Conservation (phyloP, 2,329 filamentous ascomycete species). For the Scedosporium apiospermum region DNA sequence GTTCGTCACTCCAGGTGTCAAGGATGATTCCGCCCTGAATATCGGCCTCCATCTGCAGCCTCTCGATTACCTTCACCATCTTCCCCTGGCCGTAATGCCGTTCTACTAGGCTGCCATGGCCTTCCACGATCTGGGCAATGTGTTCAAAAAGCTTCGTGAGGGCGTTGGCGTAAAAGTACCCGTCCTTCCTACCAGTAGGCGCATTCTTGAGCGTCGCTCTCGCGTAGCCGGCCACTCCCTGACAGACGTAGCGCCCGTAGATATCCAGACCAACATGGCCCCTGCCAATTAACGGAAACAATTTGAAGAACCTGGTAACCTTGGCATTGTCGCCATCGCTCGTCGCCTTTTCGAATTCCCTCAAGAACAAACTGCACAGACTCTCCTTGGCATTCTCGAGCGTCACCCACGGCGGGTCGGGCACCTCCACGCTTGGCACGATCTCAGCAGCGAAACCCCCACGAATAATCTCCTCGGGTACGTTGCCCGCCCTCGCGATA, state of each 20-base stretch:
- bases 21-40: slow-evolving; percentile 92
- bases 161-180: slow-evolving; percentile 84
- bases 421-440: slow-evolving; percentile 91
- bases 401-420: slow-evolving; percentile 80
- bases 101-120: slow-evolving; percentile 83
- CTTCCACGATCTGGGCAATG: slow-evolving; percentile 92
- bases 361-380: slow-evolving; percentile 78
- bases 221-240: slow-evolving; percentile 80
- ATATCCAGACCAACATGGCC: slow-evolving; percentile 86
- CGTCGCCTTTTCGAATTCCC: slow-evolving; percentile 91
- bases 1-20: slow-evolving; percentile 91
- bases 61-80: slow-evolving; percentile 91
- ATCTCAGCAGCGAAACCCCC: slow-evolving; percentile 85
- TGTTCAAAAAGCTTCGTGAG: slow-evolving; percentile 93
- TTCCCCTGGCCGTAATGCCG: slow-evolving; percentile 86
- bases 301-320: slow-evolving; percentile 94
- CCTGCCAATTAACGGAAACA: slow-evolving; percentile 88
- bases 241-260: slow-evolving; percentile 92
- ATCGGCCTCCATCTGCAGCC: slow-evolving; percentile 88
- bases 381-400: slow-evolving; percentile 82
- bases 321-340: slow-evolving; percentile 77
- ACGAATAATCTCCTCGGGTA: slow-evolving; percentile 70
- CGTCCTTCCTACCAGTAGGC: slow-evolving; percentile 51
- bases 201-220: slow-evolving; percentile 67
- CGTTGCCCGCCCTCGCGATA: slow-evolving; percentile 69